These are phyloP conservation scores for Kodamaea lidongshanica DNA, from an alignment of 805 yeast genomes.

Conservation along the genomic window DNA sequence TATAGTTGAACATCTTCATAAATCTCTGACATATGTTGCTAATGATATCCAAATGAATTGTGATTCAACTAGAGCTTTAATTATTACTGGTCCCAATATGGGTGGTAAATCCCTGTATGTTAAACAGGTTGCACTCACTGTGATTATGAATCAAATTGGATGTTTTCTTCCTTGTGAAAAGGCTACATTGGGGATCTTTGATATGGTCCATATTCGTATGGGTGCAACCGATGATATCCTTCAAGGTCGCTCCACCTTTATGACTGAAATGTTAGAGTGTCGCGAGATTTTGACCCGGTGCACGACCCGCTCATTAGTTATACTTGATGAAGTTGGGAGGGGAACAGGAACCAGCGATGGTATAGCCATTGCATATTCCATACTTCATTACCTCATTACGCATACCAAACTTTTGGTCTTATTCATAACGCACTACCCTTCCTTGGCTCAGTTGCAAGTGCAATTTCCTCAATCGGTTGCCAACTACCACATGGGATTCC, in stretches of 20 bases:
- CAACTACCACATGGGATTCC: slow-evolving; percentile 69
- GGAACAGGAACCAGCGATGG: slow-evolving; percentile 77
- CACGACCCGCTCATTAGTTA: slow-evolving; percentile 52
- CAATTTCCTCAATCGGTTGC: slow-evolving; percentile 35
- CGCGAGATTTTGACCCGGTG: slow-evolving; percentile 47
- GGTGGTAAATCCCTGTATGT: slow-evolving; percentile 82
- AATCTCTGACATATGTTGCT: slow-evolving; percentile 47
- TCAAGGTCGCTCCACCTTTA: slow-evolving; percentile 75
- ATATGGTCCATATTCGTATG: slow-evolving; percentile 73
- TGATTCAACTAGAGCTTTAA: slow-evolving; percentile 43
- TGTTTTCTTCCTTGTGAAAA: slow-evolving; percentile 63
- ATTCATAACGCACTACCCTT: slow-evolving; percentile 82
- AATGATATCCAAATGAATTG: slow-evolving; percentile 53
- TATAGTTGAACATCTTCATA: slow-evolving; percentile 46
- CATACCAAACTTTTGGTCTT: slow-evolving; percentile 48
- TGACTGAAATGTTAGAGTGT: slow-evolving; percentile 69
- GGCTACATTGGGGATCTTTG: slow-evolving; percentile 63
- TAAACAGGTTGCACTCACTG: slow-evolving; percentile 63
- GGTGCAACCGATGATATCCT: slow-evolving; percentile 79
- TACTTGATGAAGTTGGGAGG: slow-evolving; percentile 74
- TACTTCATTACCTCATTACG: slow-evolving; percentile 52
- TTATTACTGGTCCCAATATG: slow-evolving; percentile 85
- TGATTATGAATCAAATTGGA: slow-evolving; percentile 73
- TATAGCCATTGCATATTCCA: slow-evolving; percentile 69
- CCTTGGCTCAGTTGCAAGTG: slow-evolving; percentile 47